Percentiles rank a stretch among this genome's conserved stretches.
Conservation (phyloP, 805 yeast species). For the Zygosaccharomyces lentus region DNA sequence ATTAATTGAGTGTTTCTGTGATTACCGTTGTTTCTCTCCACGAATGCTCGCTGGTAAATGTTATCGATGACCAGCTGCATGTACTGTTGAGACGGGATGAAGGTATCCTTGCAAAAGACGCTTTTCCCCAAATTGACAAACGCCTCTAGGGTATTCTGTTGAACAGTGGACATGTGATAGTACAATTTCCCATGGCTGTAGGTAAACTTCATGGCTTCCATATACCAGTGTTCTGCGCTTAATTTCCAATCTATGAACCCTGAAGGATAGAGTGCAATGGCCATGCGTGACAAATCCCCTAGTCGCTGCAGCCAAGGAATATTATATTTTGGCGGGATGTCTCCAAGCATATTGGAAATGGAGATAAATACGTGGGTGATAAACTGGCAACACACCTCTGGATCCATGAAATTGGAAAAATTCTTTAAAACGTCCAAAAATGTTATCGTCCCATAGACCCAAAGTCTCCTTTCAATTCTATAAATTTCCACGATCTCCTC, state of each 20-base stretch:
- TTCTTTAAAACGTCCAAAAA: conserved; percentile 73
- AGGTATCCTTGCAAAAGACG: conserved; percentile 75
- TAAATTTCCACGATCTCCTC: conserved; percentile 72
- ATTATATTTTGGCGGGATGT: conserved; percentile 35
- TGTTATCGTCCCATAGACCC: conserved; percentile 85
- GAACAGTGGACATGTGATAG: conserved; percentile 85
- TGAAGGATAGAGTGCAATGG: conserved; percentile 76
- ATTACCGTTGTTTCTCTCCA: conserved; percentile 34
- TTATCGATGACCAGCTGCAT: conserved; percentile 74
- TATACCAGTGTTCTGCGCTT: conserved; percentile 80
- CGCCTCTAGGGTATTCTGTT: conserved; percentile 65
- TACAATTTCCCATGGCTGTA: conserved; percentile 84
- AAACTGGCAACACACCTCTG: conserved; percentile 72
- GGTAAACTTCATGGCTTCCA: conserved; percentile 63
- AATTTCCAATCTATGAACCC: conserved; percentile 82
- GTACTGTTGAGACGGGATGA: conserved; percentile 78
- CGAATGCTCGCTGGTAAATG: conserved; percentile 53
- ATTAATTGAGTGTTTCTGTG: conserved; percentile 32
- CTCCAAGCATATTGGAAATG: conserved; percentile 40
- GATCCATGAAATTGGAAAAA: conserved; percentile 69
- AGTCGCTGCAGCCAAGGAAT: conserved; percentile 72
- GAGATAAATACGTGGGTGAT: conserved; percentile 65
- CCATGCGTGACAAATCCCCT: conserved; percentile 84
- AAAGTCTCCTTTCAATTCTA: conserved; percentile 71
- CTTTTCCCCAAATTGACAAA: conserved; percentile 75